Conservation (phyloP, 495 filamentous ascomycete genomes). For the Xylaria castorea region DNA sequence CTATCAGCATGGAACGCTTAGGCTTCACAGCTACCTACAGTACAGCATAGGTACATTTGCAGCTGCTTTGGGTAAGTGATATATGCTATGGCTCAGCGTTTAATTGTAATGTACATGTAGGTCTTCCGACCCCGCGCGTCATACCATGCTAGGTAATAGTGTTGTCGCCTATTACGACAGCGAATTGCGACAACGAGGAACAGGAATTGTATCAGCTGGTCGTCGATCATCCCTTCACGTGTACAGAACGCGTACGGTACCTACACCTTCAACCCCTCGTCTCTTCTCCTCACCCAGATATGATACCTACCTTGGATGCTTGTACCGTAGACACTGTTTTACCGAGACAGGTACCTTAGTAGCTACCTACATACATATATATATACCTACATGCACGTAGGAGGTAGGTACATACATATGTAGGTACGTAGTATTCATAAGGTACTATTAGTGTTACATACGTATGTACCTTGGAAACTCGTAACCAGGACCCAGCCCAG, state of each 20-base stretch:
- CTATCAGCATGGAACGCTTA: conserved; percentile 1
- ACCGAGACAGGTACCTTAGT: neutral
- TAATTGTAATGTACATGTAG: no score
- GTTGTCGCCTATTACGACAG: conserved; percentile 13
- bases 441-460: no score
- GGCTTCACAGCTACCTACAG: neutral
- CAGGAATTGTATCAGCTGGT: conserved; percentile 26
- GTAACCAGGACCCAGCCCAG: neutral
- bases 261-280: neutral
- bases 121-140: conserved; percentile 20
- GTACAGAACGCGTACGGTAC: conserved; percentile 2
- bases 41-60: neutral
- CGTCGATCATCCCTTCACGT: conserved; percentile 21
- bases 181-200: conserved; percentile 17
- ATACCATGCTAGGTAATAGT: conserved; percentile 25
- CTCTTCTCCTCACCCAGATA: neutral
- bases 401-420: neutral
- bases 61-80: conserved; percentile 1
- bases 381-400: no score
- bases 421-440: no score
- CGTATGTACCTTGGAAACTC: neutral
- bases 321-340: neutral
- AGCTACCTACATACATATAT: neutral
- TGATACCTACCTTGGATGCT: neutral
- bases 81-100: conserved; percentile 9